phyloP scores from a whole-genome alignment of 2,329 filamentous ascomycete species.

The Mycosphaerelloides madeirae region DNA sequence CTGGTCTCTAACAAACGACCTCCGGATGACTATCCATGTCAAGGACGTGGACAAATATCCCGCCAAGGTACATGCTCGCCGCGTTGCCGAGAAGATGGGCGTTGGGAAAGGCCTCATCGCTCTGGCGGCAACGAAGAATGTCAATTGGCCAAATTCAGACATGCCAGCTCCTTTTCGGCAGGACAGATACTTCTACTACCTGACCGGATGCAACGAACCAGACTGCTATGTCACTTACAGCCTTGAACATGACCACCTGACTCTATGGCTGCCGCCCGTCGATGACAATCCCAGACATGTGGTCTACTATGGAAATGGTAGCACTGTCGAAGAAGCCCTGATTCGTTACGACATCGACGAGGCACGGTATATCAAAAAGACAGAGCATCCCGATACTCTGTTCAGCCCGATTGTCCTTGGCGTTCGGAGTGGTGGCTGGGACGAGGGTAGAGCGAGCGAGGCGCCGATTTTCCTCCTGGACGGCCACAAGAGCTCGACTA shows the following conservation, averaged over 20 bases:
- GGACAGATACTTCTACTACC: slow-evolving; percentile 82
- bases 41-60: slow-evolving; percentile 55
- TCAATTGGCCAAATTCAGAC: slow-evolving; percentile 63
- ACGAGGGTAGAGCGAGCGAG: no score
- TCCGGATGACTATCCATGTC: not conserved
- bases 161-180: slow-evolving; percentile 75
- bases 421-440: no score
- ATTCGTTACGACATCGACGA: slow-evolving; percentile 73
- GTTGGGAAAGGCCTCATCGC: slow-evolving; percentile 69
- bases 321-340: slow-evolving; percentile 70
- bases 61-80: slow-evolving; percentile 78
- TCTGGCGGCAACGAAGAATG: slow-evolving; percentile 57
- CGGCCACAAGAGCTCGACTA: not conserved
- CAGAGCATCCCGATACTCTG: not conserved
- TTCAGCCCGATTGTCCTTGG: no score
- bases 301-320: slow-evolving; percentile 86
- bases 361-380: slow-evolving; percentile 49
- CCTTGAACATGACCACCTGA: slow-evolving; percentile 65
- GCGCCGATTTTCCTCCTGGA: not conserved
- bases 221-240: slow-evolving; percentile 81
- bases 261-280: slow-evolving; percentile 84
- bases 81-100: slow-evolving; percentile 71
- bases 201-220: slow-evolving; percentile 77
- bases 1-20: no score
- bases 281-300: slow-evolving; percentile 69